These are phyloP conservation scores for Hypomontagnella monticulosa DNA, from an alignment of 495 filamentous ascomycete genomes.

Conservation along the genomic window DNA sequence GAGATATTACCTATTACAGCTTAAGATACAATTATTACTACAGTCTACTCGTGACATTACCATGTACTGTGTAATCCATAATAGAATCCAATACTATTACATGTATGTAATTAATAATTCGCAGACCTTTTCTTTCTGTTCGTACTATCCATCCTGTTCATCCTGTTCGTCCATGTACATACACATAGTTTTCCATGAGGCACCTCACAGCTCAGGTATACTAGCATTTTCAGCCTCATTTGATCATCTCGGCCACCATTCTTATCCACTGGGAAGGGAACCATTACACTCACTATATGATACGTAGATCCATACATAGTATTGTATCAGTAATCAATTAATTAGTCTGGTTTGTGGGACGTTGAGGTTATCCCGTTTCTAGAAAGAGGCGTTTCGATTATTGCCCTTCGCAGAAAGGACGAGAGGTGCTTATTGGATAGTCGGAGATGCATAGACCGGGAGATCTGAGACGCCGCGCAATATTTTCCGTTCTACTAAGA, in stretches of 20 bases:
- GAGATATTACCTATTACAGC: too few relatives aligned
- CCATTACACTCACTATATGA: not conserved
- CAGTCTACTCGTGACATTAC: too few relatives aligned
- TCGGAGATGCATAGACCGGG: slow-evolving; percentile 26
- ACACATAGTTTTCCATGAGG: too few relatives aligned
- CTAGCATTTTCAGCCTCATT: too few relatives aligned
- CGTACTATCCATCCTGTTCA: too few relatives aligned
- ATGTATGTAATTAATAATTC: too few relatives aligned
- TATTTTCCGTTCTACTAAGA: slow-evolving; percentile 34
- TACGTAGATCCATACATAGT: slow-evolving; percentile 2
- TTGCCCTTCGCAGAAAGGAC: slow-evolving; percentile 24
- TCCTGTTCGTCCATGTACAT: not conserved
- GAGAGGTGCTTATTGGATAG: slow-evolving; percentile 27
- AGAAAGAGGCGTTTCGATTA: slow-evolving; percentile 30
- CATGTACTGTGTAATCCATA: too few relatives aligned
- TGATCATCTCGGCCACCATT: not conserved
- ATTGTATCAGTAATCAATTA: slow-evolving; percentile 41
- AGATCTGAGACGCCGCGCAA: slow-evolving; percentile 34
- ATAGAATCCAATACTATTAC: too few relatives aligned
- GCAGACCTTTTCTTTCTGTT: too few relatives aligned
- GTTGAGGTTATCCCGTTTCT: slow-evolving; percentile 24
- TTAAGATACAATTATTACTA: too few relatives aligned
- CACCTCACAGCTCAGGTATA: not conserved
- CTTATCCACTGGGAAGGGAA: slow-evolving; percentile 8
- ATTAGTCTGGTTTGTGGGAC: slow-evolving; percentile 14